phyloP scores from a whole-genome alignment of 768 basidiomycete species.

The Xanthoconium purpureum region DNA sequence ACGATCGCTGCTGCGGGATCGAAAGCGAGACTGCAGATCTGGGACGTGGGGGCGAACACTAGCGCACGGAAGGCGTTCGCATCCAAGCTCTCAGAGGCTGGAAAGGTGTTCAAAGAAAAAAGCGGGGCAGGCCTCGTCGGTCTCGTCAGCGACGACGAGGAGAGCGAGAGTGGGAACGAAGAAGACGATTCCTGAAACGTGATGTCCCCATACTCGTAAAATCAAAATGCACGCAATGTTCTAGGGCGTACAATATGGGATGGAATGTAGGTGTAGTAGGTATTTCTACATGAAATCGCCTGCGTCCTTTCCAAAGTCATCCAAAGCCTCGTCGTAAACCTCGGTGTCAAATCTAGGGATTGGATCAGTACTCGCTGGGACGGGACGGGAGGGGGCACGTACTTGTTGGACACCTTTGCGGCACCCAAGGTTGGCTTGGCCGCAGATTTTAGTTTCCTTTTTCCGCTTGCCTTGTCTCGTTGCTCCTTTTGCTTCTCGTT shows the following conservation, averaged over 20 bases:
- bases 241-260: not conserved
- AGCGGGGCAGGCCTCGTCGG: conserved; percentile 66
- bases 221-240: conserved; percentile 8
- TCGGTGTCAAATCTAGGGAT: conserved; percentile 66
- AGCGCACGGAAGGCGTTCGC: conserved; percentile 84
- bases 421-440: conserved; percentile 76
- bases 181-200: conserved; percentile 24
- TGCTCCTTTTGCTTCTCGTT: conserved; percentile 96
- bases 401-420: conserved; percentile 65
- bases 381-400: conserved; percentile 20
- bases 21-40: conserved; percentile 89
- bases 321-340: conserved; percentile 83
- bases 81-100: conserved; percentile 70
- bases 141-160: conserved; percentile 68
- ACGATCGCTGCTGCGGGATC: conserved; percentile 94
- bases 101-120: conserved; percentile 63
- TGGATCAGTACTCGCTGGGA: conserved; percentile 11
- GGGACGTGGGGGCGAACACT: conserved; percentile 86
- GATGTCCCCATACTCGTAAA: not conserved
- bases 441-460: conserved; percentile 78
- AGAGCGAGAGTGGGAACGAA: conserved; percentile 50
- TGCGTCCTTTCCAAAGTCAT: conserved; percentile 73
- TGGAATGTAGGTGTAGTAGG: conserved; percentile 16
- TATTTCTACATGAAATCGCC: conserved; percentile 88
- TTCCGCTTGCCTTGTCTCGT: conserved; percentile 79